Evolutionary conservation across 2,329 filamentous ascomycete species (phyloP).

Genomic region (Ophiostoma sp.): DNA sequence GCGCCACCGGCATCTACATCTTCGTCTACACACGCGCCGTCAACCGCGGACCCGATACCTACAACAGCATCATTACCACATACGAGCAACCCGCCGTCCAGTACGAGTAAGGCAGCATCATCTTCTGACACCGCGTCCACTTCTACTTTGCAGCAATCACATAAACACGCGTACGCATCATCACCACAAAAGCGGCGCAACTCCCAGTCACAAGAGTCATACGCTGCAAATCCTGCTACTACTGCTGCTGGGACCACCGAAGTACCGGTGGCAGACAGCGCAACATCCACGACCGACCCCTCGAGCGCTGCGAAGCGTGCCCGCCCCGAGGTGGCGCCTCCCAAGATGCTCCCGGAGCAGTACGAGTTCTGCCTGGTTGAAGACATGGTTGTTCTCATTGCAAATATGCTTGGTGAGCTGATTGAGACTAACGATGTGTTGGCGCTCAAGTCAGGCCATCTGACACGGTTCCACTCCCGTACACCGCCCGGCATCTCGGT

Average conservation of each 20-base stretch:
- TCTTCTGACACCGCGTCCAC: not conserved
- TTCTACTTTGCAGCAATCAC: constrained; percentile 17
- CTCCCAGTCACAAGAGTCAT: constrained; percentile 38
- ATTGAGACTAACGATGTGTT: constrained; percentile 88
- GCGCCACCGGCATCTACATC: constrained; percentile 10
- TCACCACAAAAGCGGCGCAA: constrained; percentile 40
- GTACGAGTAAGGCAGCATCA: not conserved
- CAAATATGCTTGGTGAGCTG: constrained; percentile 91
- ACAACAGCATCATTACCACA: constrained; percentile 3
- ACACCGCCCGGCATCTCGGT: constrained; percentile 86
- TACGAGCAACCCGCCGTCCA: constrained; percentile 13
- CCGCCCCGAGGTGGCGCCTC: constrained; percentile 45
- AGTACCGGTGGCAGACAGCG: constrained; percentile 20
- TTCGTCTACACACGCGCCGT: not conserved
- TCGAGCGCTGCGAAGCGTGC: constrained; percentile 44
- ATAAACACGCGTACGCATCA: constrained; percentile 11
- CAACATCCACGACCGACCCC: not conserved
- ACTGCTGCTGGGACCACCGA: constrained; percentile 27
- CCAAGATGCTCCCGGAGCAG: constrained; percentile 59
- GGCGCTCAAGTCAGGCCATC: constrained; percentile 74
- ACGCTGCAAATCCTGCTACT: constrained; percentile 19
- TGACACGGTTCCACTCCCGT: constrained; percentile 92
- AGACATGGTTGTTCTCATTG: constrained; percentile 84
- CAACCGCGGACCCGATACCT: not conserved
- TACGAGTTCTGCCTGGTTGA: constrained; percentile 80